Evolutionary conservation across 164 flowering plant species (phyloP).

Genomic region (Akebia trifoliata): DNA sequence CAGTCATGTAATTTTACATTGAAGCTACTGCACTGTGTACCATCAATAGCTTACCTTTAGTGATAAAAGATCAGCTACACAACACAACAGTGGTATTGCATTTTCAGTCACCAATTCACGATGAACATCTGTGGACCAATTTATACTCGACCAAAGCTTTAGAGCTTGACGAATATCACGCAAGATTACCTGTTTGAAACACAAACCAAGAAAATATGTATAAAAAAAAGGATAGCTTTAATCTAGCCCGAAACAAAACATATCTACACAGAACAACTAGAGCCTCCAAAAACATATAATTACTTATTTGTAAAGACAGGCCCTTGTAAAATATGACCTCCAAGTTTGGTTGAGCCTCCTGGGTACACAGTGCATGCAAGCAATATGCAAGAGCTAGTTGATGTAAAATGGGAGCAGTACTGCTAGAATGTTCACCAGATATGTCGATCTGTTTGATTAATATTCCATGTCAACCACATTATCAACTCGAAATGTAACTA

Average conservation of each 20-base stretch:
- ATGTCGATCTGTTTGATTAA: slow-evolving; percentile 32
- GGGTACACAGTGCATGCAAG: slow-evolving; percentile 60
- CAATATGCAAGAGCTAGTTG: slow-evolving; percentile 62
- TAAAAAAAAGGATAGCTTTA: neutral
- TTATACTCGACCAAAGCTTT: slow-evolving; percentile 43
- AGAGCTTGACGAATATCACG: slow-evolving; percentile 58
- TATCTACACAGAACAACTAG: neutral
- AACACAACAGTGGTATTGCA: slow-evolving; percentile 45
- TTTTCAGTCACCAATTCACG: slow-evolving; percentile 29
- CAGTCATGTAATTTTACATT: neutral
- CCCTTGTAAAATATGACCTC: slow-evolving; percentile 42
- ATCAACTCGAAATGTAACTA: neutral
- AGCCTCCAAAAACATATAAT: neutral
- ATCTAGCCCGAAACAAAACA: neutral
- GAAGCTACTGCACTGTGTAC: neutral
- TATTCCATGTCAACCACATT: slow-evolving; percentile 10
- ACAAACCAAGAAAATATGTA: neutral
- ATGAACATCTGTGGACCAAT: slow-evolving; percentile 26
- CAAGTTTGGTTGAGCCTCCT: slow-evolving; percentile 60
- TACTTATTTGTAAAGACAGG: slow-evolving; percentile 21
- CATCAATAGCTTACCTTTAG: slow-evolving; percentile 48
- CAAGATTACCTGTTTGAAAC: slow-evolving; percentile 43
- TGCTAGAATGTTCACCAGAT: slow-evolving; percentile 8
- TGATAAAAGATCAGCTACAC: slow-evolving; percentile 64
- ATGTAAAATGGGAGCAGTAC: slow-evolving; percentile 26